Evolutionary conservation across 345 rosid species (phyloP), one percentile per base, ranked within the genome.

Genomic region (thale cress (Arabidopsis thaliana)): DNA sequence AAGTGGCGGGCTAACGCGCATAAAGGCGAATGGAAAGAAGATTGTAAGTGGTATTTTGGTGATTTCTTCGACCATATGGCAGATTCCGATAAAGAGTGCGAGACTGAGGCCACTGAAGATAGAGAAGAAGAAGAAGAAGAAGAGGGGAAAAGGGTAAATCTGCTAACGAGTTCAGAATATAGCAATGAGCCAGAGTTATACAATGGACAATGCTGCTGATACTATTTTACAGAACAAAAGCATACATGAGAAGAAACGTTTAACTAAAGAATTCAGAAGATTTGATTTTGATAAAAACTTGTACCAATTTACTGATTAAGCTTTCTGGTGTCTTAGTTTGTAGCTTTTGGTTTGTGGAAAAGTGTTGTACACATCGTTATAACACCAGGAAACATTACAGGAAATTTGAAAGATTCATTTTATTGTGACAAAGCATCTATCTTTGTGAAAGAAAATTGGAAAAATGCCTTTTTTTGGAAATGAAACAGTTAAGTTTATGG

Each of bases 21-120:
- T 25, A 88, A 52, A 76, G 85, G 95, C 14, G 84, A 85, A 7
- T 93, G 93, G 96, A 89, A 88, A 52, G 95, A 91, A 5, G 86
- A 59, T 10, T 90, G 93, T 69, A 62, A 87, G 32, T 91, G 93
- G 89, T 87, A 85, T 67, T 88, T 89, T 2, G 82, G 81, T 45
- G 84, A 72, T 9, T 89, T 93, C 71, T 96, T 96, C 11, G 91
- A 91, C 75, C 76, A 73, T 44, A 22, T 79, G 30, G 25, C 71
- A 1, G 89, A 85, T 67, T 69, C 81, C 0, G 88, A 84, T 44
- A 61, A 77, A 23, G 82, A 80, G 24, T 75, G 82, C 1, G 84
- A 78, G 42, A 20, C 77, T 4, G 60, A 78, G 10, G 44, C 53
- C 65, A 28, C 1, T 25, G 38, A 66, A 34, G 59, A 69, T 20